Conservation (phyloP, 805 yeast genomes). For the Ogataea nonfermentans region DNA sequence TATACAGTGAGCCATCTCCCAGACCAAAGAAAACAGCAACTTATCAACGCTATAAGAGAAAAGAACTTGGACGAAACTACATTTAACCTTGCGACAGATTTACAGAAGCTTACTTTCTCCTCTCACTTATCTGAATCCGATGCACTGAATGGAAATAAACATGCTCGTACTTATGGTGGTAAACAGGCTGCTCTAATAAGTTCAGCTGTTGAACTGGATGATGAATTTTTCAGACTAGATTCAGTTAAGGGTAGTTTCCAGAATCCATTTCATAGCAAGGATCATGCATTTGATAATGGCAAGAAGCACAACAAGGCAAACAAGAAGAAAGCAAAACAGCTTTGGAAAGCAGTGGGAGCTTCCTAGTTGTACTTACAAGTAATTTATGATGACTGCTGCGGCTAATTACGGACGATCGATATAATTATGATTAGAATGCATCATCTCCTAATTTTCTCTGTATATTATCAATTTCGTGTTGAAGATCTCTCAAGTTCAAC, state of each 20-base stretch:
- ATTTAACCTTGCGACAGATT: constrained; percentile 67
- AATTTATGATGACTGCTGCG: background rate
- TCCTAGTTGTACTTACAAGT: background rate
- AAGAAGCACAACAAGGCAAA: constrained; percentile 69
- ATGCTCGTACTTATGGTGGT: constrained; percentile 66
- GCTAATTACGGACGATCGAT: background rate
- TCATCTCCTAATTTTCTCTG: constrained; percentile 57
- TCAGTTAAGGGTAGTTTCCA: constrained; percentile 59
- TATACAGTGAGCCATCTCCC: constrained; percentile 67
- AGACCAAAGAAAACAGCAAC: constrained; percentile 70
- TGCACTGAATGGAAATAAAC: constrained; percentile 39
- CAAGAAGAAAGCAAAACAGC: constrained; percentile 24
- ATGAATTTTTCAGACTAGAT: constrained; percentile 77
- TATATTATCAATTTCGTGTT: constrained; percentile 44
- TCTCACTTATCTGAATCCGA: constrained; percentile 62
- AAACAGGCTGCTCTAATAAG: constrained; percentile 75
- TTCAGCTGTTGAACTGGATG: constrained; percentile 80
- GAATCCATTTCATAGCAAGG: constrained; percentile 69
- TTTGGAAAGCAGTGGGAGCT: constrained; percentile 16
- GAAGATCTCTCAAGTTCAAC: constrained; percentile 56
- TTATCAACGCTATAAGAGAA: constrained; percentile 57
- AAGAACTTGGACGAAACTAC: constrained; percentile 50
- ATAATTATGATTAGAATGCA: constrained; percentile 18
- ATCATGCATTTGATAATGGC: constrained; percentile 55
- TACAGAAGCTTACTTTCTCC: constrained; percentile 73